Percentiles rank a stretch among this genome's conserved stretches.
phyloP scores from a whole-genome alignment of 2,329 filamentous ascomycete species.

The Emmonsiellopsis sp. region DNA sequence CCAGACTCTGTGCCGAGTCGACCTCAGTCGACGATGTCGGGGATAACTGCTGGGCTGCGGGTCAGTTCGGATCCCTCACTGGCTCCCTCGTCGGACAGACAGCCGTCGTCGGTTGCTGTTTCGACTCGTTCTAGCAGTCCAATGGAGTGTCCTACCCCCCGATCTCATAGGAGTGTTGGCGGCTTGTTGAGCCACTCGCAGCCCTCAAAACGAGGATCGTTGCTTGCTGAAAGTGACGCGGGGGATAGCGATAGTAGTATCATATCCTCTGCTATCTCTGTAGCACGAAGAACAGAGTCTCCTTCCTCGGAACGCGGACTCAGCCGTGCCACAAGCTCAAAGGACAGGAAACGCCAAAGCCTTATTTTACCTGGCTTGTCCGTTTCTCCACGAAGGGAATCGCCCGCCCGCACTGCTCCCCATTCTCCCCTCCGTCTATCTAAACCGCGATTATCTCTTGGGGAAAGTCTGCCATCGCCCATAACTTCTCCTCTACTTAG shows the following conservation, averaged over 20 bases:
- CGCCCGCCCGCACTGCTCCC: constrained; percentile 71
- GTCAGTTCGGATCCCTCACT: constrained; percentile 44
- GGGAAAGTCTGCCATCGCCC: constrained; percentile 60
- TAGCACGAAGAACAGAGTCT: constrained; percentile 70
- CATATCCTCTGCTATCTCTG: constrained; percentile 67
- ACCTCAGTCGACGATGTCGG: neutral
- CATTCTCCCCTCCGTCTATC: constrained; percentile 79
- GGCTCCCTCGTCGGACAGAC: constrained; percentile 34
- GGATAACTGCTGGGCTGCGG: constrained; percentile 27
- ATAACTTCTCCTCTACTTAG: constrained; percentile 83
- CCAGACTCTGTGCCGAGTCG: neutral
- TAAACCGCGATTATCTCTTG: constrained; percentile 63
- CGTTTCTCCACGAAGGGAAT: constrained; percentile 78
- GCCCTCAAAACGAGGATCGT: constrained; percentile 62
- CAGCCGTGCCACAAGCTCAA: constrained; percentile 64
- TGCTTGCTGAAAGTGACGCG: constrained; percentile 76
- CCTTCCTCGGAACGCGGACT: constrained; percentile 81
- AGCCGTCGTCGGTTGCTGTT: constrained; percentile 54
- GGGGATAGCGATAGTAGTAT: constrained; percentile 84
- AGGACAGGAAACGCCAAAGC: constrained; percentile 79
- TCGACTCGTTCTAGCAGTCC: constrained; percentile 87
- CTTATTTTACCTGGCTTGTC: constrained; percentile 66
- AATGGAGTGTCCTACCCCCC: constrained; percentile 80
- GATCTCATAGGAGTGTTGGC: constrained; percentile 60
- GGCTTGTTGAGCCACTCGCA: constrained; percentile 50